Evolutionary conservation across 176 grass and related monocot genomes (phyloP), one percentile per base, ranked within the genome.

Genomic region (Themeda triandra): DNA sequence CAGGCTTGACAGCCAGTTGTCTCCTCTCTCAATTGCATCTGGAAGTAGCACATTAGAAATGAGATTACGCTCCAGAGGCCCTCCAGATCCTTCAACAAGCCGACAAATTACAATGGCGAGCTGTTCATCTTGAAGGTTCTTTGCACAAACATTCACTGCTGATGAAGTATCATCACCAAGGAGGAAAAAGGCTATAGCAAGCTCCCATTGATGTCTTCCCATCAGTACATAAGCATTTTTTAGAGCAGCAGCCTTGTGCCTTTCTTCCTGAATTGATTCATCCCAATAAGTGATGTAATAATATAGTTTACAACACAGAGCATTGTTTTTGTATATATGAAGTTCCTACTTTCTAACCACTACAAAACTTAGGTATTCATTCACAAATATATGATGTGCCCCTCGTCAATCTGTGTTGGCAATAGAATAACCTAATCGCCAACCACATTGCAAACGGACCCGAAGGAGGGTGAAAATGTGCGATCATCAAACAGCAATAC

Each of bases 211-310:
- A 90, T 98, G 95, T 69, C 85, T 95, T 84, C 95, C 95, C 92
- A 98, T 87, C 84, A 98, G 88, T 75, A 98, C 95, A 87, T 98
- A 98, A 71, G 95, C 95, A 93, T 98, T 98, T 86, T 98, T 98
- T 24, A 98, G 73, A 73, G 95, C 95, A 83, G 95, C 95, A 62
- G 89, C 89, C 90, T 93, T 98, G 82, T 98, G 91, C 80, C 91
- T 92, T 87, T 98, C 92, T 73, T 98, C 95, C 95, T 98, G 83
- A 75, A 91, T 75, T 80, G 76, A 88, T 86, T 79, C 67, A 76
- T 70, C 65, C 37, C 40, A 86, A 83, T 79, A 78, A 82, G 58
- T 68, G 13, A 80, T 13, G 6, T 48, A 82, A 75, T 21, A 49
- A 74, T 80, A 81, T 70, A 80, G 40, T 87, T 77, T 54, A 39